Base-by-base conservation (phyloP, 768 basidiomycete species). In the Terana coerulea region DNA sequence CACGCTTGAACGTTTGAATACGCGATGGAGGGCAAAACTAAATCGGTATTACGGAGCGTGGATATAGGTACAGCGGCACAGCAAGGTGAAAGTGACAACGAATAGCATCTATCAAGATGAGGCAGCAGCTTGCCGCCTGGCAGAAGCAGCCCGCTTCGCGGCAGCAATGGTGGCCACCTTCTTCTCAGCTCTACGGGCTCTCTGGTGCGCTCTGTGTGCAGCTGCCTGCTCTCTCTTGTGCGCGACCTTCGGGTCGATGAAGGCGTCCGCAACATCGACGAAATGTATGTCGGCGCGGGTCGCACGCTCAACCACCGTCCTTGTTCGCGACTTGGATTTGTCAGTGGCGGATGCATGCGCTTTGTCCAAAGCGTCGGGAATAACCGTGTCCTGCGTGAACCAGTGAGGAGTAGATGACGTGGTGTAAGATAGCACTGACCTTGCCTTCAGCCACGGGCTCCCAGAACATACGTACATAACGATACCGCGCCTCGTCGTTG, bases 401-500 rank as follows among this genome's bases (percentile, higher is more conserved):
- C n/a, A 22, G 19, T 14, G 6, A 22, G 35, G 7, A 33, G 19
- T 39, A 48, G 48, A 21, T 33, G 40, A 57, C 8, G 39, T 26
- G n/a, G 33, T 12, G 33, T 3, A 19, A 31, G 10, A 28, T 31
- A 62, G 19, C 67, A 61, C 69, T 35, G 61, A 89, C 90, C 68
- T 78, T 67, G 52, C 83, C 81, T 59, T 92, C 90, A 9, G 75
- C 74, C 33, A 86, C 78, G 26, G 84, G 80, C 64, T 92, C 90
- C 87, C 88, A 92, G 65, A 86, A 91, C 37, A 81, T 69, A 36
- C 83, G 77, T 59, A 84, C 81, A 62, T 88, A 88, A 9, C 83
- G 78, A 50, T 80, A 75, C 21, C 82, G 78, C 37, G 78, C 77
- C 48, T 69, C 72, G 48, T 82, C 75, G 52, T 79, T 75, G 19